Percentiles rank a stretch among this genome's conserved stretches.
These are phyloP conservation scores for Saccharomycopsis crataegensis DNA, from an alignment of 1,139 yeast genomes.

Conservation along the genomic window DNA sequence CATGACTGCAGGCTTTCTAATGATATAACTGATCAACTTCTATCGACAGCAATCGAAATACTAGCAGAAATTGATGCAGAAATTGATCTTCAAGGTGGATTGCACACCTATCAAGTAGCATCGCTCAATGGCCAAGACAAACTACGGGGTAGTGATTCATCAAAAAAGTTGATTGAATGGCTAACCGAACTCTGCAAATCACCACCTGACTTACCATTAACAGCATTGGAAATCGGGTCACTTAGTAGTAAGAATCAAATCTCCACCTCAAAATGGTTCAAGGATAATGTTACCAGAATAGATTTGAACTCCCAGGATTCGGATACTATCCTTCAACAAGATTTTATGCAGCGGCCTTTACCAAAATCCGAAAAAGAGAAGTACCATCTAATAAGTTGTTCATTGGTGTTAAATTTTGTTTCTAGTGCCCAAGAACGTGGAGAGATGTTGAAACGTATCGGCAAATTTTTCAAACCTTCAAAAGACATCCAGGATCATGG, in stretches of 20 bases:
- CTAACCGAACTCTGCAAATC: conserved; percentile 32
- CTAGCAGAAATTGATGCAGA: conserved; percentile 56
- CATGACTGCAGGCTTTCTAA: background rate
- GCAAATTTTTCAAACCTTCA: conserved; percentile 44
- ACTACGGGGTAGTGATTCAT: conserved; percentile 85
- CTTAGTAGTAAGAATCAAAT: conserved; percentile 62
- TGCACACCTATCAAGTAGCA: conserved; percentile 75
- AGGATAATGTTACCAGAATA: conserved; percentile 44
- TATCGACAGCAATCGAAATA: conserved; percentile 22
- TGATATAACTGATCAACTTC: too few species aligned
- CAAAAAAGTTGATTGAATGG: conserved; percentile 70
- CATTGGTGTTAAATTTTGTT: conserved; percentile 83
- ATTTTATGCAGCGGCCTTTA: conserved; percentile 71
- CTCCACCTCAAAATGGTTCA: conserved; percentile 47
- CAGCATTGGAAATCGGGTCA: conserved; percentile 78
- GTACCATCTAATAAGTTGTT: conserved; percentile 69
- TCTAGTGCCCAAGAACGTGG: conserved; percentile 69
- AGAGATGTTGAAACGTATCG: conserved; percentile 59
- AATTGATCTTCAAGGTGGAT: conserved; percentile 56
- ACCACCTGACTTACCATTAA: conserved; percentile 20
- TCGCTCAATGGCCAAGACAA: conserved; percentile 76
- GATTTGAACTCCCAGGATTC: conserved; percentile 81
- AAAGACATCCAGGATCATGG: conserved; percentile 14
- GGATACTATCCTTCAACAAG: conserved; percentile 56
- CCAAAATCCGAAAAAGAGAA: conserved; percentile 39